Base-by-base conservation (phyloP, 1,284 basidiomycete species). In the Psilocybe mexicana region DNA sequence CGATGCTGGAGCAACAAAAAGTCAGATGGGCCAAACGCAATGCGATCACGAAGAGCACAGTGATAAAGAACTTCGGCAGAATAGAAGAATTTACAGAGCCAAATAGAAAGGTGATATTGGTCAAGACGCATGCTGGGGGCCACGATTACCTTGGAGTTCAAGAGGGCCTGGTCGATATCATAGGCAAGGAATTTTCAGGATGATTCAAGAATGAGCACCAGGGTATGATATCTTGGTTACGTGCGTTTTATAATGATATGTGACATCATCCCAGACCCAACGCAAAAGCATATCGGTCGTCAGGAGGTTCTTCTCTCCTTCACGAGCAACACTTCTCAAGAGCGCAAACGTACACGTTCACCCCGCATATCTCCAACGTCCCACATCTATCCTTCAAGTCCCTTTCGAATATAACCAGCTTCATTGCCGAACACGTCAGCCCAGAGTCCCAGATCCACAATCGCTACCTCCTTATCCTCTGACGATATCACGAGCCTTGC, bases 161-260 rank as follows among this genome's bases (percentile, higher is more conserved):
- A 62, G 90, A 92, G 62, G 88, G 88, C 1, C 78, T 91, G 25
- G 84, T 92, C 61, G 89, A 92, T 69, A 74, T 85, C 36, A 86
- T 93, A 49, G 78, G 81, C 43, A 76, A 67, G 26, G 74, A 33
- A 24, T 52, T 47, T 33, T 33, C 8, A 6, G 23, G 25, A 10
- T 30, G 38, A 6, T n/a, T 8, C 18, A 18, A 18, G 18, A 18
- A 18, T 18, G 18, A 18, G 18, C 1, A 18, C 18, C 18, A 18
- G 18, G 18, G 18, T 18, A 33, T 33, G 30, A 33, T 33, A 33
- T n/a, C 28, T 40, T 42, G 46, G 8, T 38, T 8, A 33, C 30
- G 30, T 33, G 30, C 30, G 30, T 33, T 33, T 33, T 33, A 33
- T 8, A 33, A 4, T 33, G 8, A 6, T 33, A 33, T 33, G 30